phyloP scores from a whole-genome alignment of 257 asterid genomes.

The Solanum infundibuliforme region DNA sequence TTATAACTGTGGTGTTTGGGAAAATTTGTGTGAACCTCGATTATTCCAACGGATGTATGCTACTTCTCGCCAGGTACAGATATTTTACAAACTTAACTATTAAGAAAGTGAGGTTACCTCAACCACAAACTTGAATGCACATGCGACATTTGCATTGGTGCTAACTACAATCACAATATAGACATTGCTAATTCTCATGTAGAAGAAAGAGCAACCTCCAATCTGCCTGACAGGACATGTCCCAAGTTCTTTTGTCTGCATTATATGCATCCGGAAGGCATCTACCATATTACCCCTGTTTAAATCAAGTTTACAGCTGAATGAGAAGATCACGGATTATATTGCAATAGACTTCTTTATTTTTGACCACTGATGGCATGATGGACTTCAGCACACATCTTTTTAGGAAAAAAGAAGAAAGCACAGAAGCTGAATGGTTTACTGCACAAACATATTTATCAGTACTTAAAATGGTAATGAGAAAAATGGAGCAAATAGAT shows the following conservation, averaged over 20 bases:
- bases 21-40: not conserved
- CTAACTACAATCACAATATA: slow-evolving; percentile 98
- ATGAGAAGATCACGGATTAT: not conserved
- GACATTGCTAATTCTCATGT: slow-evolving; percentile 96
- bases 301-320: not conserved
- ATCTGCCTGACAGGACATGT: slow-evolving; percentile 98
- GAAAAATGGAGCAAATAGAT: not conserved
- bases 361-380: not conserved
- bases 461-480: not conserved
- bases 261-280: slow-evolving; percentile 93
- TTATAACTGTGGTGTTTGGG: not conserved
- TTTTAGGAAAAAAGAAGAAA: not conserved
- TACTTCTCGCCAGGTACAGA: not conserved
- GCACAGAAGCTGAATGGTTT: not conserved
- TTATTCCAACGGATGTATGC: not conserved
- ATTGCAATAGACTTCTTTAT: not conserved
- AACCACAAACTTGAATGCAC: slow-evolving; percentile 97
- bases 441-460: not conserved
- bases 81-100: not conserved
- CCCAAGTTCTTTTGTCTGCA: slow-evolving; percentile 99
- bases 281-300: slow-evolving; percentile 98
- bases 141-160: slow-evolving; percentile 98
- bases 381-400: not conserved
- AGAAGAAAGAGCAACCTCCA: slow-evolving; percentile 98
- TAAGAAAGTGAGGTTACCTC: slow-evolving; percentile 50